These are phyloP conservation scores for Carex myosuroides DNA, from an alignment of 176 grass and related monocot genomes.

Conservation along the genomic window DNA sequence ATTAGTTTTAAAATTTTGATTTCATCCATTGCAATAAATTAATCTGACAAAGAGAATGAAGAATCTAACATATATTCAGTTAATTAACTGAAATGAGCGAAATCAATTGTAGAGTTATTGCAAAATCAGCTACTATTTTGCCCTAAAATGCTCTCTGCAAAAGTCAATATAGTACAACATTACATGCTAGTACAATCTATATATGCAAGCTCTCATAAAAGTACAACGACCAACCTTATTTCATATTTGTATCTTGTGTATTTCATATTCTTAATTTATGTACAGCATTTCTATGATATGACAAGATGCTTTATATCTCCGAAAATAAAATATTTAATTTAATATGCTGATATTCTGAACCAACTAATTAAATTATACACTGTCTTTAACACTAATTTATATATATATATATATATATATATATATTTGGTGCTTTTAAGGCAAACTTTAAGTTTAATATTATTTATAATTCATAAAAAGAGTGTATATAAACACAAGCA, in stretches of 20 bases:
- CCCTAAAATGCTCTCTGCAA: background rate
- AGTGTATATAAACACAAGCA: too few relatives aligned
- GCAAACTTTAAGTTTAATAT: background rate
- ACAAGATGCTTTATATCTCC: too few relatives aligned
- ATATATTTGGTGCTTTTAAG: background rate
- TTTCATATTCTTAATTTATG: background rate
- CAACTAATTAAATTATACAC: background rate
- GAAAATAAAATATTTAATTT: background rate
- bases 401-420: background rate
- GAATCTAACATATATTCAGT: background rate
- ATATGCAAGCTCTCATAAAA: background rate
- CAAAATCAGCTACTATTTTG: background rate
- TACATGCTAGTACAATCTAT: slow-evolving; percentile 4
- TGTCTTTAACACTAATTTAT: too few relatives aligned
- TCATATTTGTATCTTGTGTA: background rate
- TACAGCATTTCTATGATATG: background rate
- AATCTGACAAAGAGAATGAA: background rate
- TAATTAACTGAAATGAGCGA: background rate
- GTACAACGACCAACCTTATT: background rate
- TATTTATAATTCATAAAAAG: background rate
- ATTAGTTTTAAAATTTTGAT: background rate
- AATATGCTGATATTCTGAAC: background rate
- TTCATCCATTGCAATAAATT: background rate
- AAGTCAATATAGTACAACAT: slow-evolving; percentile 15
- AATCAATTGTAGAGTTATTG: background rate